Percentiles rank a stretch among this genome's conserved stretches.
phyloP scores from a whole-genome alignment of 495 filamentous ascomycete species.

The Penicillium canariense region DNA sequence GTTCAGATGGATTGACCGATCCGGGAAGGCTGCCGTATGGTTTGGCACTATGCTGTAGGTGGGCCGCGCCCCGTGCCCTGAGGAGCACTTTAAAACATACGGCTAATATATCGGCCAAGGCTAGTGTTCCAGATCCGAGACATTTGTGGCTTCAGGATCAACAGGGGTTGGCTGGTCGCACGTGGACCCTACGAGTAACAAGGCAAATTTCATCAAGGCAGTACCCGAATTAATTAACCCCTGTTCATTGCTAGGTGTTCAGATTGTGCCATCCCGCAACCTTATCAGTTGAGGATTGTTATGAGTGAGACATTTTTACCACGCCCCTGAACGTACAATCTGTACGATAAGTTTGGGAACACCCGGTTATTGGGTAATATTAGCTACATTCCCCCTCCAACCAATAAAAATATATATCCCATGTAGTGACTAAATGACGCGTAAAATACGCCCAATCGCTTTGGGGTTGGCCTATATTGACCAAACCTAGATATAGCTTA shows the following conservation, averaged over 20 bases:
- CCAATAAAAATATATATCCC: too few relatives aligned
- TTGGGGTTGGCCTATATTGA: too few relatives aligned
- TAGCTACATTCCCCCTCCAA: too few relatives aligned
- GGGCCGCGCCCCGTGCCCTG: background rate
- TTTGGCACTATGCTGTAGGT: background rate
- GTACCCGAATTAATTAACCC: too few relatives aligned
- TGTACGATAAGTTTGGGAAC: too few relatives aligned
- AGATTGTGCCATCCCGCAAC: background rate
- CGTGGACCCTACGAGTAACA: background rate
- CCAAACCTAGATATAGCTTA: too few relatives aligned
- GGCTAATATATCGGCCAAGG: background rate
- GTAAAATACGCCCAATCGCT: too few relatives aligned
- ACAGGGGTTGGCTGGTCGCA: background rate
- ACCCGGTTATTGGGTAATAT: too few relatives aligned
- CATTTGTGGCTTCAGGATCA: background rate
- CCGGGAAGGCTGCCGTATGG: background rate
- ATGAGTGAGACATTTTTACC: too few relatives aligned
- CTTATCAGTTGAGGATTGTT: too few relatives aligned
- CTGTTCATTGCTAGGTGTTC: background rate
- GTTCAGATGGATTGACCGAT: background rate
- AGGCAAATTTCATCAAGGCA: background rate
- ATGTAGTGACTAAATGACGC: too few relatives aligned
- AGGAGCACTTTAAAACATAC: background rate
- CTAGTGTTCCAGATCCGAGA: background rate
- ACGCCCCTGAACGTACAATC: too few relatives aligned